Conservation (phyloP, 108 stramenopile species). For the Pseudonitzschia multistriata region DNA sequence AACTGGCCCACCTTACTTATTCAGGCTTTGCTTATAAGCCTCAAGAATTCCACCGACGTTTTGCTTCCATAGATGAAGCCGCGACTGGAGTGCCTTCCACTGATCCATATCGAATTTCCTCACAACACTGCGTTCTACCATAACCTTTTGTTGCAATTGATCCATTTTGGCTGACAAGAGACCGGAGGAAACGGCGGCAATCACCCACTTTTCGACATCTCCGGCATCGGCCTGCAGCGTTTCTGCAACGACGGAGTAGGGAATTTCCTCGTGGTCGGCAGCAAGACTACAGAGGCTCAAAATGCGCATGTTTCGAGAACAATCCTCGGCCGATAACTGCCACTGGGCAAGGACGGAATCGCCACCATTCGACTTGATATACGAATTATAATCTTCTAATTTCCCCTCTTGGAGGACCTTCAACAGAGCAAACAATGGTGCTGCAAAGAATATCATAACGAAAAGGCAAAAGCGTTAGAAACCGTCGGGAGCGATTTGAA, state of each 20-base stretch:
- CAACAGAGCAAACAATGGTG: conserved; percentile 59
- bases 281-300: conserved; percentile 71
- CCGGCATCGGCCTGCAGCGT: conserved; percentile 59
- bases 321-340: conserved; percentile 54
- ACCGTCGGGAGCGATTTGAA: background rate
- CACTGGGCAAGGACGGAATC: conserved; percentile 54
- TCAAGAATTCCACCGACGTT: conserved; percentile 58
- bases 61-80: conserved; percentile 63
- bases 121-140: conserved; percentile 80
- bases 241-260: conserved; percentile 68
- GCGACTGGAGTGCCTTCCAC: conserved; percentile 72
- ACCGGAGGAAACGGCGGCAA: conserved; percentile 75
- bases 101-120: conserved; percentile 78
- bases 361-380: conserved; percentile 63
- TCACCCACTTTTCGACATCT: conserved; percentile 85
- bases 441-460: conserved; percentile 11
- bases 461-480: background rate
- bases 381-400: conserved; percentile 70
- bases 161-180: conserved; percentile 88
- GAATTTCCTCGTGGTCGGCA: conserved; percentile 64
- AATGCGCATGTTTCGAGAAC: conserved; percentile 74
- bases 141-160: conserved; percentile 72
- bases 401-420: conserved; percentile 81
- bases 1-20: conserved; percentile 1
- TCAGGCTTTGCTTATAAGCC: conserved; percentile 36